Percentiles rank a stretch among this genome's conserved stretches.
Evolutionary conservation across 1,284 basidiomycete genomes (phyloP).

Genomic region (Cryptococcus maquisensis): DNA sequence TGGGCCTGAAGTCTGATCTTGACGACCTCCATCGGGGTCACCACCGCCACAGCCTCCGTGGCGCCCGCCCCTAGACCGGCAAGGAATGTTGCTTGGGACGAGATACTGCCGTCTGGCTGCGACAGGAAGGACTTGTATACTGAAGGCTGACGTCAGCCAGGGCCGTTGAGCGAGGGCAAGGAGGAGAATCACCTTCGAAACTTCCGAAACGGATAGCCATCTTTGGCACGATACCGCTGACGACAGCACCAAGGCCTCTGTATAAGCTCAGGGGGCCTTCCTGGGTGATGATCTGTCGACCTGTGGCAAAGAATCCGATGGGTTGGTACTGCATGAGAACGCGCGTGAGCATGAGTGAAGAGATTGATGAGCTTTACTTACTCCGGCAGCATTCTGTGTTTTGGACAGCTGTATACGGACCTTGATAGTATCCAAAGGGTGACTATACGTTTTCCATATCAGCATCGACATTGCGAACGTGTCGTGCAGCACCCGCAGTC

Average conservation of each 20-base stretch:
- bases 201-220: conserved; percentile 99
- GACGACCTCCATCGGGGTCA: conserved; percentile 99
- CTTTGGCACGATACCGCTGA: conserved; percentile 96
- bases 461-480: neutral
- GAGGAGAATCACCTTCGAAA: conserved; percentile 63
- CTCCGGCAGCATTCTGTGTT: conserved; percentile 72
- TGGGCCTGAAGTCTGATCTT: conserved; percentile 99
- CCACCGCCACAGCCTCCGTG: conserved; percentile 88
- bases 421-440: conserved; percentile 90
- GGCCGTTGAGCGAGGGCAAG: neutral
- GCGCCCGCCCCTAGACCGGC: conserved; percentile 91
- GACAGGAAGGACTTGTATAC: conserved; percentile 81
- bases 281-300: conserved; percentile 77
- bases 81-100: conserved; percentile 48
- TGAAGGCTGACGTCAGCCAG: conserved; percentile 7
- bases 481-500: neutral
- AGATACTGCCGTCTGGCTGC: conserved; percentile 29
- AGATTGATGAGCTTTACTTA: conserved; percentile 49
- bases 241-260: conserved; percentile 97
- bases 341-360: neutral
- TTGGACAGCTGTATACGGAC: conserved; percentile 95
- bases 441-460: conserved; percentile 20
- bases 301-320: conserved; percentile 90
- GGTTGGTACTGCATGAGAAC: conserved; percentile 66
- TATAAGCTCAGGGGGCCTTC: conserved; percentile 95